These are phyloP conservation scores for Angomonas desouzai DNA, from an alignment of 208 protist genomes.

Conservation along the genomic window DNA sequence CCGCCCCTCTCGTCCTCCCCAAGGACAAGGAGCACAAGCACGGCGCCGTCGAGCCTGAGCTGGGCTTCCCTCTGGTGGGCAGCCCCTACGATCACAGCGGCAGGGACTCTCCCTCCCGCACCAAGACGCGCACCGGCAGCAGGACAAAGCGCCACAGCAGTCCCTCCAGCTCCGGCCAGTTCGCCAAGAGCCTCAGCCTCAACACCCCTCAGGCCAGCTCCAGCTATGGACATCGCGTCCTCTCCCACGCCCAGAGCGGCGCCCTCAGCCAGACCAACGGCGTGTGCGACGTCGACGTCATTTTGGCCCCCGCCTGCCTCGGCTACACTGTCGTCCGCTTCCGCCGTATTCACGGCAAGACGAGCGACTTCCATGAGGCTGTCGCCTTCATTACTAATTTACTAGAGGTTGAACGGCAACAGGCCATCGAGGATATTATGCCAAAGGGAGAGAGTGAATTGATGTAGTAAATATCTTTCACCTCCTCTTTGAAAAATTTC, in stretches of 20 bases:
- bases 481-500: conserved; percentile 3
- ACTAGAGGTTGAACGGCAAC: conserved; percentile 67
- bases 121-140: not conserved
- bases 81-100: not conserved
- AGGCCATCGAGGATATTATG: conserved; percentile 80
- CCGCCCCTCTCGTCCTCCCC: not conserved
- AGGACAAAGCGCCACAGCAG: not conserved
- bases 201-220: not conserved
- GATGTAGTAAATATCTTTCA: conserved; percentile 30
- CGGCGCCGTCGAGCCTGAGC: not conserved
- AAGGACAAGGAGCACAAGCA: conserved; percentile 1
- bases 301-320: conserved; percentile 59
- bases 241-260: conserved; percentile 41
- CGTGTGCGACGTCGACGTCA: conserved; percentile 77
- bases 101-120: conserved; percentile 8
- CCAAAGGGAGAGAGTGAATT: conserved; percentile 83
- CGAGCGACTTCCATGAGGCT: conserved; percentile 82
- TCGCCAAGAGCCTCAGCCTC: not conserved
- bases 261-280: conserved; percentile 42
- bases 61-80: not conserved
- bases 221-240: conserved; percentile 36
- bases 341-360: conserved; percentile 77
- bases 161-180: not conserved
- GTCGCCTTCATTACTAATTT: conserved; percentile 75
- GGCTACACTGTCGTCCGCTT: conserved; percentile 82